These are phyloP conservation scores for Cryptococcus maquisensis DNA, from an alignment of 1,284 basidiomycete species.

Conservation along the genomic window DNA sequence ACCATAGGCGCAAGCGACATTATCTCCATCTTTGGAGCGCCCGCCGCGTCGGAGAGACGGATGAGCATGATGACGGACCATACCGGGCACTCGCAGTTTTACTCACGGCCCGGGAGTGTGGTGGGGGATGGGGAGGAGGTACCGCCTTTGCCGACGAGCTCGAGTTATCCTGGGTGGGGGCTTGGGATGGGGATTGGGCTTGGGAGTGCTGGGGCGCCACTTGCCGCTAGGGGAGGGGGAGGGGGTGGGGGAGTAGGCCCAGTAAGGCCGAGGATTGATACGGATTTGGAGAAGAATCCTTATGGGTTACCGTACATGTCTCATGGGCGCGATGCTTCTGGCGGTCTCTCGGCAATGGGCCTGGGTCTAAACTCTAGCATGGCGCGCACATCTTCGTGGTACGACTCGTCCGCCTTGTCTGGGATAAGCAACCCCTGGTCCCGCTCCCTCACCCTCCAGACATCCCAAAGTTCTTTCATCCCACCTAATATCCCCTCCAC, in stretches of 20 bases:
- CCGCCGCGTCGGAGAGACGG: slow-evolving; percentile 16
- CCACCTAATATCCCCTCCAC: background rate
- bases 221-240: too few species aligned
- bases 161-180: background rate
- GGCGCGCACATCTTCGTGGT: too few species aligned
- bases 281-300: background rate
- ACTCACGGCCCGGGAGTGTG: background rate
- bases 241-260: too few species aligned
- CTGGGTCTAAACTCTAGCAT: too few species aligned
- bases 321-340: background rate
- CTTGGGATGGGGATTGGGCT: background rate
- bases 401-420: too few species aligned
- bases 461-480: background rate
- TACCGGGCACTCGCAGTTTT: background rate
- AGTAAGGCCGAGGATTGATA: background rate
- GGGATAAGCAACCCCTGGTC: too few species aligned
- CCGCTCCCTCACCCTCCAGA: background rate
- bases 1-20: slow-evolving; percentile 15
- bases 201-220: background rate
- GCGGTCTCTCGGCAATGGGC: background rate
- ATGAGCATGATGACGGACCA: slow-evolving; percentile 10
- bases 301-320: background rate
- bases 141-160: background rate
- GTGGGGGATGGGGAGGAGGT: background rate
- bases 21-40: slow-evolving; percentile 21